A percentile compares a stretch with the other conserved stretches of the same genome.
These are phyloP conservation scores for Eucalyptus rudis DNA, from an alignment of 345 rosid genomes.

Conservation along the genomic window DNA sequence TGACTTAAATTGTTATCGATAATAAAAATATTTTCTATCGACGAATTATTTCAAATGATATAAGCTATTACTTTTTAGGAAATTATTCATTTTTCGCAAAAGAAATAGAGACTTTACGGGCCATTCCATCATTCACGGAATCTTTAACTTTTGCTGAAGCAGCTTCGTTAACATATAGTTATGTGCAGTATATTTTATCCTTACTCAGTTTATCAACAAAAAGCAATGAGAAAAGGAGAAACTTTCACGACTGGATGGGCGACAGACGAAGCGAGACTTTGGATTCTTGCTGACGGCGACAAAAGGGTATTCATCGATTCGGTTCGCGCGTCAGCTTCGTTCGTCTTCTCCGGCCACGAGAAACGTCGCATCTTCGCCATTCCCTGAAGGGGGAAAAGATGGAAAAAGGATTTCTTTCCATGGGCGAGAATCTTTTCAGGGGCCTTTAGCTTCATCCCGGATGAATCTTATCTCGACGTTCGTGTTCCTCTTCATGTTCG, in stretches of 20 bases:
- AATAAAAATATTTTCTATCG: too few relatives aligned
- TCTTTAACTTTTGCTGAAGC: not conserved
- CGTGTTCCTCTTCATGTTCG: not conserved
- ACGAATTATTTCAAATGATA: too few relatives aligned
- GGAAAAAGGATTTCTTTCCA: not conserved
- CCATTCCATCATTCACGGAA: not conserved
- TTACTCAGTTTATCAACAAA: not conserved
- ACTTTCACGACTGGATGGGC: not conserved
- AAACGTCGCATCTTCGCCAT: not conserved
- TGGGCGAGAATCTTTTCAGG: not conserved
- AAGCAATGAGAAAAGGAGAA: not conserved
- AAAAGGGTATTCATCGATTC: not conserved
- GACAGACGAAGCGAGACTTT: not conserved
- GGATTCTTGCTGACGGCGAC: not conserved
- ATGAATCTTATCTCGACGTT: not conserved
- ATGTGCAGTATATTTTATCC: not conserved
- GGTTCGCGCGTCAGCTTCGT: not conserved
- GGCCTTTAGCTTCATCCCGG: not conserved
- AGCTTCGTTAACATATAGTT: not conserved
- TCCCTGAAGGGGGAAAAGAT: not conserved
- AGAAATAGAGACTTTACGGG: not conserved
- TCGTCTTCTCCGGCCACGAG: not conserved
- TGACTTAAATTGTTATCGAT: too few relatives aligned
- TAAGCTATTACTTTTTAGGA: not conserved
- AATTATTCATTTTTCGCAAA: too few relatives aligned